Evolutionary conservation across 441 rosid species (phyloP), one percentile per base, ranked within the genome.

Genomic region (Hura crepitans): DNA sequence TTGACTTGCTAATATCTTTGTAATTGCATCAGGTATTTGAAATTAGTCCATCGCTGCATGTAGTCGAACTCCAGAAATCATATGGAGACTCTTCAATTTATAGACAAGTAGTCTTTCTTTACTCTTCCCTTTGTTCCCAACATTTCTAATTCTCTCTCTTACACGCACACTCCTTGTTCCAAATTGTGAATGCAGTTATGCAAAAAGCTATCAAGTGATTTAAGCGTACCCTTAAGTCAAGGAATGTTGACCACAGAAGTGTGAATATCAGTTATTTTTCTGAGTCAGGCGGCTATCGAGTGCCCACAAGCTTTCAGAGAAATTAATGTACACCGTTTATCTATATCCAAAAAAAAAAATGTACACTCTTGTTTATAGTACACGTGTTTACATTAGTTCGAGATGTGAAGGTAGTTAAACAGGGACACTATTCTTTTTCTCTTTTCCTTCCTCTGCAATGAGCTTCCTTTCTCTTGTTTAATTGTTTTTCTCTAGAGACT

Each of bases 41-140:
- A 84, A 89, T 95, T 77, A 90, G 91, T 68, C 85, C 96, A 50
- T 85, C 93, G 42, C 74, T 95, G 70, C 80, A 83, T 66, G 97
- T 95, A 59, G 99, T 95, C 47, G 99, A 95, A 79, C 72, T 95
- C 67, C 83, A 89, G 77, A 95, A 95, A 88, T 83, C 93, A 14
- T 79, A 71, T 42, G 99, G 99, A 47, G 99, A 95, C 81, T 57
- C 98, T 68, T 57, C 76, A 20, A 79, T 72, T 49, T 95, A 95
- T 82, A 86, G 97, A 87, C 91, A 92, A 89, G 99, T 90, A 84
- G 1, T 10, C 59, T 5, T 5, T 20, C 20, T 60, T 23, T 27
- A 45, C 65, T 31, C 7, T 10, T 5, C 5, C 17, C n/a, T 60
- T 45, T 23, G 22, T 45, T 31, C 5, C 11, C 4, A 8, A 4